These are phyloP conservation scores for Solanum gracilifrons DNA, from an alignment of 257 asterid species.

Conservation along the genomic window DNA sequence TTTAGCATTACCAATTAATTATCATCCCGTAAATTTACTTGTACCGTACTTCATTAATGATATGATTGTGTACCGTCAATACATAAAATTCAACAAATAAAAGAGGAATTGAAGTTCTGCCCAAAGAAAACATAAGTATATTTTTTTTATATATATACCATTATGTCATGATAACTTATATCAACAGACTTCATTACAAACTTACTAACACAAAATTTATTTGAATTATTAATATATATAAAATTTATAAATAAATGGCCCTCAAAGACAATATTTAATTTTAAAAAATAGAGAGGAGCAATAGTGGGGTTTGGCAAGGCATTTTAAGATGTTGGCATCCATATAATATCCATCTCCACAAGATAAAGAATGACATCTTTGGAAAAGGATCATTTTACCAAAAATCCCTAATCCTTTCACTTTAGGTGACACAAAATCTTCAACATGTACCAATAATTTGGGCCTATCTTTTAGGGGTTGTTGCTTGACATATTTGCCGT, in stretches of 20 bases:
- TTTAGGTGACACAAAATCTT: slow-evolving; percentile 35
- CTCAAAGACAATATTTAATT: neutral
- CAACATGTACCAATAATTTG: neutral
- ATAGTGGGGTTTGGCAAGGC: neutral
- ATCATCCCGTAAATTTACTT: neutral
- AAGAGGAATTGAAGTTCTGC: neutral
- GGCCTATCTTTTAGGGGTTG: neutral
- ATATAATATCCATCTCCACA: neutral
- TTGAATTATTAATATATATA: neutral
- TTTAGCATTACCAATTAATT: neutral
- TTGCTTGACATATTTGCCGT: slow-evolving; percentile 23
- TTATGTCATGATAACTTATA: neutral
- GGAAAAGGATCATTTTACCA: slow-evolving; percentile 11
- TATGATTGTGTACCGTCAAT: neutral
- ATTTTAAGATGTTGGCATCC: slow-evolving; percentile 11
- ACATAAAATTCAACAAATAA: neutral
- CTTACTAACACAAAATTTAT: neutral
- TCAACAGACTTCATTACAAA: neutral
- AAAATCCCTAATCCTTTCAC: slow-evolving; percentile 12
- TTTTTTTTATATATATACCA: neutral
- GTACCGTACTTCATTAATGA: neutral
- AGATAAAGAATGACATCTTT: neutral
- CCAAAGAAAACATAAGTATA: neutral
- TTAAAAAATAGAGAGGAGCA: no score
- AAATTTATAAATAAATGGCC: neutral